Evolutionary conservation across 495 filamentous ascomycete species (phyloP).

Genomic region (Thermochaetoides thermophila): DNA sequence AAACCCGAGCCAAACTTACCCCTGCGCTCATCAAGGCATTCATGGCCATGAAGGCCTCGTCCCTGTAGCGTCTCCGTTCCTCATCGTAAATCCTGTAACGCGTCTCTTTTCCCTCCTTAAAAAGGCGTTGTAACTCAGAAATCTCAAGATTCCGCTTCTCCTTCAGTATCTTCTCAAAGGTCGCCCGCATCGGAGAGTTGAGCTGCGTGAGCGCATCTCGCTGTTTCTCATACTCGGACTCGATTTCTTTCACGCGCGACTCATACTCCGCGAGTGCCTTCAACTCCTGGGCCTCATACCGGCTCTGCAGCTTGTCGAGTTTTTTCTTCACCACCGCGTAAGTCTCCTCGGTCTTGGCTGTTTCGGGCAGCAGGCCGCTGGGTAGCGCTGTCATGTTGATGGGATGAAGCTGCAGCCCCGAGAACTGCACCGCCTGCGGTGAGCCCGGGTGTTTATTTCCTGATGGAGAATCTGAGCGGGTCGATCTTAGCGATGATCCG

Average conservation of each 20-base stretch:
- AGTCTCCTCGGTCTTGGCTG: background rate
- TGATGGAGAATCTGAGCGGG: too few species aligned
- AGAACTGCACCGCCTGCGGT: too few species aligned
- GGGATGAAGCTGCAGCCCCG: too few species aligned
- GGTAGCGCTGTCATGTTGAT: slow-evolving; percentile 3
- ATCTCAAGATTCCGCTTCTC: background rate
- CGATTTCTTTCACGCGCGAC: background rate
- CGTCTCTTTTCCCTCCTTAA: background rate
- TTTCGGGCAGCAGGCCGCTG: background rate
- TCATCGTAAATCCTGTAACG: background rate
- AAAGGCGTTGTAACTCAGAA: background rate
- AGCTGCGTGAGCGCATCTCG: background rate
- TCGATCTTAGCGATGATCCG: too few species aligned
- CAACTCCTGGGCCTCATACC: background rate
- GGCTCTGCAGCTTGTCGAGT: background rate
- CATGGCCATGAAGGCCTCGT: background rate
- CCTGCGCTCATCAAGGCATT: background rate
- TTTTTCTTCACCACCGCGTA: background rate
- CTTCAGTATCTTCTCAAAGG: background rate
- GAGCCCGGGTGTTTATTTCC: too few species aligned
- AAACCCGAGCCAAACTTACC: background rate
- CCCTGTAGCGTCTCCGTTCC: background rate
- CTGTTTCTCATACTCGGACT: background rate
- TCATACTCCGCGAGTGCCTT: background rate
- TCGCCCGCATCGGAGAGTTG: background rate